These are phyloP conservation scores for Gigaspora rosea DNA, from an alignment of 192 early-diverging fungal species.

Conservation along the genomic window DNA sequence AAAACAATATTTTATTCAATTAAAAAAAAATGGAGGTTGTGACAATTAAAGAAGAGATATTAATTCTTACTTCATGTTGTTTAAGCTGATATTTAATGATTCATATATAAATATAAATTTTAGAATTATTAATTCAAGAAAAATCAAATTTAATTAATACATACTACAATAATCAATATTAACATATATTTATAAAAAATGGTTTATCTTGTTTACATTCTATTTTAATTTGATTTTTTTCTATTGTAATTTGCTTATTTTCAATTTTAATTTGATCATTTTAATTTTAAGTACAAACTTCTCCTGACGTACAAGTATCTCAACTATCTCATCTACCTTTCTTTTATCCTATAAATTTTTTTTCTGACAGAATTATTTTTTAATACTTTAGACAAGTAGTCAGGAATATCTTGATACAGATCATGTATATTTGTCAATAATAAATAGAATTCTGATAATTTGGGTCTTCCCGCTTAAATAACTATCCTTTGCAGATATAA, in stretches of 20 bases:
- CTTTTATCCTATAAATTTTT: neutral
- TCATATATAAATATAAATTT: too few relatives aligned
- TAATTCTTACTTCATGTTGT: too few relatives aligned
- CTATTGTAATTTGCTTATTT: neutral
- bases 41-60: too few relatives aligned
- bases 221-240: neutral
- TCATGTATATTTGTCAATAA: neutral
- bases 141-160: too few relatives aligned
- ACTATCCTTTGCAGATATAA: too few relatives aligned
- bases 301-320: neutral
- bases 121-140: too few relatives aligned
- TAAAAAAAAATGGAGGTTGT: too few relatives aligned
- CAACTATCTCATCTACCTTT: neutral
- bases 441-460: neutral
- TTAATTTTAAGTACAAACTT: neutral
- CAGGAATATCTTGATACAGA: neutral
- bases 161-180: neutral
- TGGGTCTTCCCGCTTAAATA: neutral
- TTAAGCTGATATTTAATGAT: too few relatives aligned
- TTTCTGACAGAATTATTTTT: neutral
- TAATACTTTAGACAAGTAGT: too few relatives aligned
- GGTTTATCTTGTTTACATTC: neutral
- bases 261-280: too few relatives aligned
- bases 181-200: neutral
- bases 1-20: too few relatives aligned